Conservation (phyloP, 768 basidiomycete species). For the Suillus hirtellus region DNA sequence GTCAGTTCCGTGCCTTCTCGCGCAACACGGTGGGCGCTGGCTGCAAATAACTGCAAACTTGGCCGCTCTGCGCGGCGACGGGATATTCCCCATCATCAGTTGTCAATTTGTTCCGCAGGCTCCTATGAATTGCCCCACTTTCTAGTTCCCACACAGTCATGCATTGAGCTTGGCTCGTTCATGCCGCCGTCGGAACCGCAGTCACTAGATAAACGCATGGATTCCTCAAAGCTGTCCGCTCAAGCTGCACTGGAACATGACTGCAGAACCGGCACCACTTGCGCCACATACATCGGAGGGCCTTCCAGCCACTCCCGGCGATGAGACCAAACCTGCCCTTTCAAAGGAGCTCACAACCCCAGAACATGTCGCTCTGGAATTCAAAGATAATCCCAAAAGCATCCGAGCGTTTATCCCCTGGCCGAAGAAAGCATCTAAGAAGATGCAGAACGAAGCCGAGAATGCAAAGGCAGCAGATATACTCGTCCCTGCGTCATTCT, state of each 20-base stretch:
- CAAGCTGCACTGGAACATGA: not conserved
- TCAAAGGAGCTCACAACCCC: not conserved
- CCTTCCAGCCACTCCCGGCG: constrained; percentile 40
- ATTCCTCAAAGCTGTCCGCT: not conserved
- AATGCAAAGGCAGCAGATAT: constrained; percentile 29
- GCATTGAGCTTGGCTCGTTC: too few relatives aligned
- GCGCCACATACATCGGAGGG: constrained; percentile 37
- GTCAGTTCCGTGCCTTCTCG: too few relatives aligned
- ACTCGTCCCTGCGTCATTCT: constrained; percentile 41
- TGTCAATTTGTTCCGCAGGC: too few relatives aligned
- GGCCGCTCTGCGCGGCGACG: too few relatives aligned
- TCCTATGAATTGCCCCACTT: too few relatives aligned
- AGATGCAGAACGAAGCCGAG: constrained; percentile 8
- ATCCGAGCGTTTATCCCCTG: constrained; percentile 42
- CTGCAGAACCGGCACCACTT: not conserved
- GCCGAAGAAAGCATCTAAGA: constrained; percentile 32
- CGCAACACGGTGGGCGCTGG: too few relatives aligned
- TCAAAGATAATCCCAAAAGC: constrained; percentile 14
- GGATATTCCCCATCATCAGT: too few relatives aligned
- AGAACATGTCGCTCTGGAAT: not conserved
- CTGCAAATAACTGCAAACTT: too few relatives aligned
- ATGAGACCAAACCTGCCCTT: constrained; percentile 41
- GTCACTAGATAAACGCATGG: not conserved
- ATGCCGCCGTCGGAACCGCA: not conserved
- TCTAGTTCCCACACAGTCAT: too few relatives aligned